Base-by-base conservation (phyloP, 2,329 filamentous ascomycete species). In the Apiospora phragmitis region DNA sequence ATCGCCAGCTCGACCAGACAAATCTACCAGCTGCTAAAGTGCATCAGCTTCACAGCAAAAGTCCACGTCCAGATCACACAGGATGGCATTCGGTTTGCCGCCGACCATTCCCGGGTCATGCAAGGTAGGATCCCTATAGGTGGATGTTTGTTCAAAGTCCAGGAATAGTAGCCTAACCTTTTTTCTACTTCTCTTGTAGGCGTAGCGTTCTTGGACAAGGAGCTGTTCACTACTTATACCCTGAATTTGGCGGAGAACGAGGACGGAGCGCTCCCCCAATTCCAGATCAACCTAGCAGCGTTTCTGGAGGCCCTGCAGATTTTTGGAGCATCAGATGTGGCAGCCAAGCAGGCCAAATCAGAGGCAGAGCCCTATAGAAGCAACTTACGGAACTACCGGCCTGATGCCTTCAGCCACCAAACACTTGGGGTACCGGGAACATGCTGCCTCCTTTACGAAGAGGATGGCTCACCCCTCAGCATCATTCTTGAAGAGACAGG, bases 261-360 rank as follows among this genome's bases (percentile, higher is more conserved):
- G 26, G 82, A 83, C 5, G 81, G 82, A 24, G 77, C 85, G 4
- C 86, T 89, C 41, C 91, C 93, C 9, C 89, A 88, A 68, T 99
- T 99, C 79, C 92, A 97, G 79, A 92, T 98, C 74, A 96, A 94
- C 1, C 88, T 99, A 11, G 87, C 92, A 5, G 93, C 95, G 24
- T 88, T 99, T 3, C 89, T 99, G 69, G 96, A 98, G 83, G 97
- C 95, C 0, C 87, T 99, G 9, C 95, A 98, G 78, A 98, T 99
- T 67, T 97, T 99, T 77, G 94, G 94, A 67, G 90, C 95, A n/a
- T 89, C 95, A 65, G 92, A 93, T 74, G 86, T 90, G 18, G 84
- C 89, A 7, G 85, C 84, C 51, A 87, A 88, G 73, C 84, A 87
- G 67, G 85, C 87, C 68, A 90, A 87, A 76, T 83, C 86, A 8